Base-by-base conservation (phyloP, 371 early-diverging fungal genomes). In the Mucor circinelloides region DNA sequence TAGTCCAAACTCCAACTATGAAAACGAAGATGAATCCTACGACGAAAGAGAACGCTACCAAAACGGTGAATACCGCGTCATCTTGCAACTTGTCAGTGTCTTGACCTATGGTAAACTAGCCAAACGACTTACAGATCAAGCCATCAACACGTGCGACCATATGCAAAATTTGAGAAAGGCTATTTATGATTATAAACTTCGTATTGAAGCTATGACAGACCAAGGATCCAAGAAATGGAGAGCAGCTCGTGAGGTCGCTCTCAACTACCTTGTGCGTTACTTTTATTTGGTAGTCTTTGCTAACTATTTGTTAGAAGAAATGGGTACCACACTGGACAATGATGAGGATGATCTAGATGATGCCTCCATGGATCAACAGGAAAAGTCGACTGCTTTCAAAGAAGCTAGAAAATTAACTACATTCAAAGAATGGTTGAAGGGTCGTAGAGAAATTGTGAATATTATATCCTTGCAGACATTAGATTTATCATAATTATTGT, bases 81-180 rank as follows among this genome's bases (percentile, higher is more conserved):
- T 93, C 42, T 71, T 89, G 13, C 90, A 89, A 57, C 79, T 93
- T 23, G 71, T 93, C 30, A 82, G 87, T 32, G 90, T 91, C 0
- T 76, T 93, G 13, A 80, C 82, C 4, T 80, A 81, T 64, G 93
- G 92, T 19, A 85, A 89, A 65, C 69, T 89, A 23, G 88, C 91
- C 19, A 93, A 93, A 69, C 79, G 80, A 28, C 60, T 91, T 19
- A 86, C 91, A n/a, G 94, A 93, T 62, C 70, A 72, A 34, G 89
- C 89, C 15, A 88, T 93, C 70, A 89, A 92, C 72, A 73, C 81
- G 54, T 92, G 90, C 67, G 87, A 88, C 44, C 92, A 92, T 76
- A 87, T 93, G 81, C 92, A 93, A 71, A 93, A 93, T 64, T 65
- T 93, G 60, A 76, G 92, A 32, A 80, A 72, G 27, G 89, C 90